Base-by-base conservation (phyloP, 2,329 filamentous ascomycete genomes). In the Escovopsis sp. region DNA sequence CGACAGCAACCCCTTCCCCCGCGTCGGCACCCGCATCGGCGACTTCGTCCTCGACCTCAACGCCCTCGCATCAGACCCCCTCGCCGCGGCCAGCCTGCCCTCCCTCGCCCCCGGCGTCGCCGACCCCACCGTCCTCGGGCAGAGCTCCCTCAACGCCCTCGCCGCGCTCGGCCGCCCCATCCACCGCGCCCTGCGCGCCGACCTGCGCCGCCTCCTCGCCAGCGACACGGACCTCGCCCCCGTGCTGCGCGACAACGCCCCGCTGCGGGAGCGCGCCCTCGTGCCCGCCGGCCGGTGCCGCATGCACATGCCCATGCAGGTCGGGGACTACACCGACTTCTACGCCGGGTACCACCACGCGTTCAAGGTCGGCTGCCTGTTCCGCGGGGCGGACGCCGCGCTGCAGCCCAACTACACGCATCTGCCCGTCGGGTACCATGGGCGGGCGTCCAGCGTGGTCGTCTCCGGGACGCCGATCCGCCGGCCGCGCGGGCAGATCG, bases 271-370 rank as follows among this genome's bases (percentile, higher is more conserved):
- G 8, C 27, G 40, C 2, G 53, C 51, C 6, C 37, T 58, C 12
- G 6, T 61, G 4, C 46, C 46, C 6, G 37, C 48, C 1, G 32
- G 52, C 21, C 66, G 69, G 4, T 69, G 77, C n/a, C 68, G 62
- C 40, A 78, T 69, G 47, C 81, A 87, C 43, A 47, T 88, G 1
- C 83, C 83, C 1, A 72, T 90, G 63, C 62, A 70, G 27, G 83
- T 88, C 47, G 79, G 81, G 23, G 83, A 88, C 51, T 88, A 88
- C 52, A 84, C 82, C 2, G 83, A 90, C 51, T 90, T 88, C 59
- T 90, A 83, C 50, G 83, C 79, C 12, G 81, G 83, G 33, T 60
- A 78, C 47, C 78, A 87, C 49, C 83, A 90, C 55, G 83, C 83
- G 5, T 80, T 75, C 61, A 60, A 58, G 45, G 65, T 81, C 8